Conservation (phyloP, 495 filamentous ascomycete genomes). For the Podospora pseudocomata region DNA sequence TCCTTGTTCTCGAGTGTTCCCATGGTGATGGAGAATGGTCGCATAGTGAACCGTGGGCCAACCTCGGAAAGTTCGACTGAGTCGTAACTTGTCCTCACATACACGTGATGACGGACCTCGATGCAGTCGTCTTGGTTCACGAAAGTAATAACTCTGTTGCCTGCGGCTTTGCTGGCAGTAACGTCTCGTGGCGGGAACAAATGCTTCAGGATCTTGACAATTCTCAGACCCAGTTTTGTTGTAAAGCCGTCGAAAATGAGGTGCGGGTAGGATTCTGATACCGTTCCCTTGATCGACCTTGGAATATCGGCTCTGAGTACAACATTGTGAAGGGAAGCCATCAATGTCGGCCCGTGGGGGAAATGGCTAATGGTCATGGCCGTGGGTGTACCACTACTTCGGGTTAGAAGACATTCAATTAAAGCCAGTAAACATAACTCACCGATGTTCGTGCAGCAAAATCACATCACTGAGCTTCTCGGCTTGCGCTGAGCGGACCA, state of each 20-base stretch:
- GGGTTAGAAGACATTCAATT: background rate
- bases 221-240: conserved; percentile 72
- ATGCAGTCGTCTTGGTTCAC: conserved; percentile 93
- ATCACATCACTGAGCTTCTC: conserved; percentile 80
- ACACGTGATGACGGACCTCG: conserved; percentile 57
- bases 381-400: conserved; percentile 71
- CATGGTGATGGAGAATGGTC: conserved; percentile 86
- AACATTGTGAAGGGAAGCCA: conserved; percentile 91
- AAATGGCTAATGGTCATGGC: conserved; percentile 87
- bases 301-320: conserved; percentile 92
- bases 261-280: conserved; percentile 91
- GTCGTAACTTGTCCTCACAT: conserved; percentile 71
- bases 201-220: conserved; percentile 90
- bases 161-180: conserved; percentile 64
- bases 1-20: conserved; percentile 94
- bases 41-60: conserved; percentile 94
- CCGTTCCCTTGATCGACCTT: conserved; percentile 78
- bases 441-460: conserved; percentile 80
- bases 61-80: conserved; percentile 93
- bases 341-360: conserved; percentile 88
- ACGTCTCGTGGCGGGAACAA: conserved; percentile 87
- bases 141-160: conserved; percentile 88
- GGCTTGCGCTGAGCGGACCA: conserved; percentile 74
- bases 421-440: background rate
- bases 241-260: conserved; percentile 94